Base-by-base conservation (phyloP, 192 early-diverging fungal species). In the Allomyces javanicus region DNA sequence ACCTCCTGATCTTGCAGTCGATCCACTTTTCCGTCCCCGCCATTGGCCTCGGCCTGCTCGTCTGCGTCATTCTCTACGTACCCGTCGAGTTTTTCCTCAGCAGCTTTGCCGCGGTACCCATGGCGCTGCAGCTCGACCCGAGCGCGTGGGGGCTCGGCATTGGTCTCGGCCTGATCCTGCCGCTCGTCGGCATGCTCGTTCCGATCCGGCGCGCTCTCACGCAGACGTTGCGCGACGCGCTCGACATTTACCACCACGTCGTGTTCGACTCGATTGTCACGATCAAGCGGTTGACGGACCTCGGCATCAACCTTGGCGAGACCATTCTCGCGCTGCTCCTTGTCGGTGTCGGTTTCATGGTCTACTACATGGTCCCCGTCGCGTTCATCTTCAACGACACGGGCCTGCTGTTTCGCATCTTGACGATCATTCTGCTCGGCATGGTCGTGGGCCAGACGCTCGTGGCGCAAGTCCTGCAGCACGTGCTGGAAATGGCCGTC, bases 341-440 rank as follows among this genome's bases (percentile, higher is more conserved):
- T n/a, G 63, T 74, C 11, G 67, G 19, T 0, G 33, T 74, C n/a
- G 73, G 73, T 17, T 72, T 74, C 44, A 24, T 71, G 55, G 73
- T 74, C 1, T 74, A 74, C 65, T 74, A 72, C 62, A 65, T 68
- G 9, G 63, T 72, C 19, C 73, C 73, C 14, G 43, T 72, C 24
- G 65, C 55, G 24, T 74, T 69, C 62, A 67, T 72, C 0, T 72
- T 72, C 23, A 17, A 69, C 23, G 66, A 74, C 64, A 22, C 65
- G 26, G 27, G 25, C 10, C 40, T 74, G 24, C 72, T 74, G 67
- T 74, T 74, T 25, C 24, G 70, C 11, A 72, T 74, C 66, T 63
- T 74, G 68, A 74, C 73, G 12, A 26, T 72, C 24, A 63, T 74
- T 19, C 62, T 74, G 50, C 58, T 74, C 27, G 70, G 62, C 0